Evolutionary conservation across 2,329 filamentous ascomycete genomes (phyloP).

Genomic region (Juglanconis juglandina): DNA sequence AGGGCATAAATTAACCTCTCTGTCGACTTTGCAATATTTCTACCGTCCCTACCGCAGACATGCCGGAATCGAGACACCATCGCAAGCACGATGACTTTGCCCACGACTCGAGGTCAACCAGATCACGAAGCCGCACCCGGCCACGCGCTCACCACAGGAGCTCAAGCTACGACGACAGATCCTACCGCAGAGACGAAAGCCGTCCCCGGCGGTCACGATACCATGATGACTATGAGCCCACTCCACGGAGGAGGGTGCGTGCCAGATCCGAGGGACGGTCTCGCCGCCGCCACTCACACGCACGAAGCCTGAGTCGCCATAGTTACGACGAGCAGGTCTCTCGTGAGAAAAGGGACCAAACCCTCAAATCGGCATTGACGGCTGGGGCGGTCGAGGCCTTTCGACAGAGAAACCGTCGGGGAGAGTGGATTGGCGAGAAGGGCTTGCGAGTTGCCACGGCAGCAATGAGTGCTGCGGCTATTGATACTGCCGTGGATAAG

Average conservation of each 20-base stretch:
- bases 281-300: background rate
- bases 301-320: background rate
- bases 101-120: background rate
- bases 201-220: background rate
- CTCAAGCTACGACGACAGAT: background rate
- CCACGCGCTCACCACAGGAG: background rate
- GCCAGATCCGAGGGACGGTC: background rate
- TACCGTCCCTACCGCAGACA: background rate
- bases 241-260: background rate
- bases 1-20: too few species aligned
- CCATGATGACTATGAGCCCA: background rate
- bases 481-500: constrained; percentile 20
- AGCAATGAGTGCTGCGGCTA: constrained; percentile 24
- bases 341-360: constrained; percentile 14
- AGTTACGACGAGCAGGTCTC: background rate
- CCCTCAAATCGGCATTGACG: constrained; percentile 21
- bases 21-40: too few species aligned
- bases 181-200: background rate
- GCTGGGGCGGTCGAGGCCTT: constrained; percentile 23
- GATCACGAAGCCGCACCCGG: background rate
- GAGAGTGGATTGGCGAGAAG: constrained; percentile 13
- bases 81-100: background rate
- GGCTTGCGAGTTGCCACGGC: constrained; percentile 24
- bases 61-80: background rate
- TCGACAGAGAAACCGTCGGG: constrained; percentile 19